Percentiles rank a stretch among this genome's conserved stretches.
Conservation (phyloP, 2,329 filamentous ascomycete genomes). For the Aspergillus aculeatinus region DNA sequence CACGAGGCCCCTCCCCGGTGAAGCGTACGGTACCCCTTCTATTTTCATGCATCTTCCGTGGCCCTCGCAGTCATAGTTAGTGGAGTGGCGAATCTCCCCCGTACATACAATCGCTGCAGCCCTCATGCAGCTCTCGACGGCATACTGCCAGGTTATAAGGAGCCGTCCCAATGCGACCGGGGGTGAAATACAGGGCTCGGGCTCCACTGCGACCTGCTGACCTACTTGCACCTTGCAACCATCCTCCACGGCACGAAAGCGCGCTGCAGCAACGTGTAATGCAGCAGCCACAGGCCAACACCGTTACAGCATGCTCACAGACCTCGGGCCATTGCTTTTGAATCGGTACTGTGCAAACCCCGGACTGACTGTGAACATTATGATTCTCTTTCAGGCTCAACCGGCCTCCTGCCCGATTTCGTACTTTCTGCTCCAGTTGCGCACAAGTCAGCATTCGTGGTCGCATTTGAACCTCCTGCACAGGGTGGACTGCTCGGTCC, state of each 20-base stretch:
- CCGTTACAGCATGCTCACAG: not conserved
- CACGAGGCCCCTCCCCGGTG: conserved; percentile 1
- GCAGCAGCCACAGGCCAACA: not conserved
- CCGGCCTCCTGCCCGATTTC: too few relatives aligned
- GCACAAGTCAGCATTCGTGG: too few relatives aligned
- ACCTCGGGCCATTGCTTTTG: not conserved
- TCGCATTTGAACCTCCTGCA: too few relatives aligned
- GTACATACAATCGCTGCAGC: too few relatives aligned
- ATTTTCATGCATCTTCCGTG: not conserved
- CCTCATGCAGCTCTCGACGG: not conserved
- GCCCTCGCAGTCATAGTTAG: not conserved
- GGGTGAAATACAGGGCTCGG: not conserved
- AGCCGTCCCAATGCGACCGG: too few relatives aligned
- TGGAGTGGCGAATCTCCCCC: not conserved
- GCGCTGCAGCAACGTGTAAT: not conserved
- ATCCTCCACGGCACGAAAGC: not conserved
- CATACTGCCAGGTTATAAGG: not conserved
- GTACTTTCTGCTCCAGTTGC: too few relatives aligned
- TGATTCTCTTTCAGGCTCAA: not conserved
- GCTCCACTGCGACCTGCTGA: not conserved
- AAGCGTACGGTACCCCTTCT: not conserved
- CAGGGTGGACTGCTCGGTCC: too few relatives aligned
- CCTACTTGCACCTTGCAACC: not conserved
- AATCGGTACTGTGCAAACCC: not conserved
- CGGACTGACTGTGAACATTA: not conserved